These are phyloP conservation scores for Talaromyces ruber DNA, from an alignment of 495 filamentous ascomycete species.

Conservation along the genomic window DNA sequence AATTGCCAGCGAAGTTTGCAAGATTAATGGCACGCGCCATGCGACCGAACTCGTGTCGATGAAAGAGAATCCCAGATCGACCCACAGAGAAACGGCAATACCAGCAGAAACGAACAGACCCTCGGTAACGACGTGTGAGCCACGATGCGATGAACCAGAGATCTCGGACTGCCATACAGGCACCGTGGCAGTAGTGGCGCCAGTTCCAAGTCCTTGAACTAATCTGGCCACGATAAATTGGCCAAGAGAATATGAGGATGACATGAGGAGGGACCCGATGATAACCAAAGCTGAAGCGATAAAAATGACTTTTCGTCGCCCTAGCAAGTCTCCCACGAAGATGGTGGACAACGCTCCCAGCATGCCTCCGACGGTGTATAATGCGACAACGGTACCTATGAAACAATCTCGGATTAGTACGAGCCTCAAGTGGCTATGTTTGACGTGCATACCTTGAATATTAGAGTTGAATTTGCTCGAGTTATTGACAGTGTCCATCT, in stretches of 20 bases:
- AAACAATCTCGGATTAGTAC: neutral
- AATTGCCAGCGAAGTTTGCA: conserved; percentile 54
- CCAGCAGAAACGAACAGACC: conserved; percentile 58
- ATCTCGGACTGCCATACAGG: conserved; percentile 60
- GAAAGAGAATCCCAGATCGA: conserved; percentile 52
- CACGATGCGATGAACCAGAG: conserved; percentile 49
- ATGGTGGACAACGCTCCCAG: conserved; percentile 26
- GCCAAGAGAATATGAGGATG: conserved; percentile 24
- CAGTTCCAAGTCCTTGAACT: conserved; percentile 53
- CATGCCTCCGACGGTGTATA: conserved; percentile 26
- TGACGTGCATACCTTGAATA: conserved; percentile 26
- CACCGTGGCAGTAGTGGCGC: conserved; percentile 53
- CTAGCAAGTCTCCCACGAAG: conserved; percentile 22
- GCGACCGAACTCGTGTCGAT: conserved; percentile 39
- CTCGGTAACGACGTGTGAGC: conserved; percentile 56
- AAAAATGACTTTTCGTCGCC: conserved; percentile 24
- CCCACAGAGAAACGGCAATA: conserved; percentile 58
- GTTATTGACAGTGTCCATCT: conserved; percentile 43
- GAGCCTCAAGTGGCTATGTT: neutral
- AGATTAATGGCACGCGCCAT: conserved; percentile 58
- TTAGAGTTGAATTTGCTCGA: conserved; percentile 27
- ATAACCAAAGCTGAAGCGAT: conserved; percentile 21
- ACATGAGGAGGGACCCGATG: conserved; percentile 36
- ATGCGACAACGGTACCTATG: conserved; percentile 25
- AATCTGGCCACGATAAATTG: conserved; percentile 40